Base-by-base conservation (phyloP, 1,139 yeast species). In the Suhomyces ambrosiae region DNA sequence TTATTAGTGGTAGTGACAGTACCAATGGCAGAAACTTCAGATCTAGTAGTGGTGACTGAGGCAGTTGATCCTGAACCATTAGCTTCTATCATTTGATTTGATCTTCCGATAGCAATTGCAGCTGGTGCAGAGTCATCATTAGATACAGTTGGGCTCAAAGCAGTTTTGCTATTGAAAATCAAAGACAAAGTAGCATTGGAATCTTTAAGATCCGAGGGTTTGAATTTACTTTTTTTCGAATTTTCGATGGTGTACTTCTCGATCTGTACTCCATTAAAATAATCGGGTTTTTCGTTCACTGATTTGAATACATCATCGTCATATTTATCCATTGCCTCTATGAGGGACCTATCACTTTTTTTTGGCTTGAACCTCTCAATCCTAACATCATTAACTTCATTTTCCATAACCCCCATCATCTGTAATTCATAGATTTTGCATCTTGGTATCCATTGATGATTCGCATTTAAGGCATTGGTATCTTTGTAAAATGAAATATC, bases 391-490 rank as follows among this genome's bases (percentile, higher is more conserved):
- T 79, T 79, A 34, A 82, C 71, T 53, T 90, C 97, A 50, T 86
- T 87, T 50, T 90, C 97, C 84, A 90, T 88, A 5, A 90, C 79
- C 0, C 97, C 98, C 95, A 90, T 90, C 97, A 92, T 94, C 58
- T 92, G 98, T 15, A 94, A 65, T 52, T 90, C 97, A 58, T 92
- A 90, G 33, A 94, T 89, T 54, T 88, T 89, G 60, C 97, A 89
- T 23, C 95, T 70, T 1, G 98, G 97, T 18, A 84, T 77, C 97
- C 97, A 92, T 49, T 83, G 86, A 17, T 17, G 18, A 14, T 31
- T 30, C 28, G 71, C 71, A 12, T 71, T 61, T 13, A 59, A 66
- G 13, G 37, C 27, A n/a, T 69, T 57, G 9, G 52, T 49, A 23
- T 82, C 86, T 38, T 76, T 79, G 84, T 94, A 92, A 53, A 85